Percentiles rank a stretch among this genome's conserved stretches.
These are phyloP conservation scores for Eutrema salsugineum DNA, from an alignment of 441 rosid genomes.

Conservation along the genomic window DNA sequence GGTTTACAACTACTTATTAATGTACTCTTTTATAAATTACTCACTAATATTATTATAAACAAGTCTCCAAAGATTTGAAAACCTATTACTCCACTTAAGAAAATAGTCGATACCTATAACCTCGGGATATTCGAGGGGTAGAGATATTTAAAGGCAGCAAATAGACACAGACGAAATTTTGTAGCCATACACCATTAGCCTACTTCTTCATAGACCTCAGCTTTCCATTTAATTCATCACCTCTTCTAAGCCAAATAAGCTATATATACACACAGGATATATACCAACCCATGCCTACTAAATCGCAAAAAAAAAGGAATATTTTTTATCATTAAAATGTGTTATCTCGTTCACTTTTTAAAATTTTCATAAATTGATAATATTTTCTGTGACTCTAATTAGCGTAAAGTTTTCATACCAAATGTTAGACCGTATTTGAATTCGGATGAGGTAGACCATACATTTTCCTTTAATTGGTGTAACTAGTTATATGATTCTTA, in stretches of 20 bases:
- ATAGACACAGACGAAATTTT: not conserved
- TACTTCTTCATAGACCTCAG: conserved; percentile 17
- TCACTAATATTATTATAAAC: not conserved
- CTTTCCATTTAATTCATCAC: conserved; percentile 12
- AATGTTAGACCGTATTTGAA: not conserved
- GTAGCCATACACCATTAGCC: conserved; percentile 19
- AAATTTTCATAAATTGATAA: not conserved
- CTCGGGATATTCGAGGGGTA: not conserved
- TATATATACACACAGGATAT: no score
- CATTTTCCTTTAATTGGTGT: not conserved
- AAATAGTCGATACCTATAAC: not conserved
- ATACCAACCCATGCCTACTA: not conserved
- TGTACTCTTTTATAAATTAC: not conserved
- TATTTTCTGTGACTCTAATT: not conserved
- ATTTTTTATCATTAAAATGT: not conserved
- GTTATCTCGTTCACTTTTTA: not conserved
- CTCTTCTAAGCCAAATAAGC: not conserved
- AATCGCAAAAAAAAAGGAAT: not conserved
- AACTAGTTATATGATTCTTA: not conserved
- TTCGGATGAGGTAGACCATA: not conserved
- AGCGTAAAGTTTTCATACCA: not conserved
- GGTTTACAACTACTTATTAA: no score
- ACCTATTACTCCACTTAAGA: not conserved
- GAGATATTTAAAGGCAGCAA: not conserved
- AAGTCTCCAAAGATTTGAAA: not conserved